Percentiles rank a stretch among this genome's conserved stretches.
Evolutionary conservation across 164 flowering plant genomes (phyloP).

Genomic region (Umbellularia californica): DNA sequence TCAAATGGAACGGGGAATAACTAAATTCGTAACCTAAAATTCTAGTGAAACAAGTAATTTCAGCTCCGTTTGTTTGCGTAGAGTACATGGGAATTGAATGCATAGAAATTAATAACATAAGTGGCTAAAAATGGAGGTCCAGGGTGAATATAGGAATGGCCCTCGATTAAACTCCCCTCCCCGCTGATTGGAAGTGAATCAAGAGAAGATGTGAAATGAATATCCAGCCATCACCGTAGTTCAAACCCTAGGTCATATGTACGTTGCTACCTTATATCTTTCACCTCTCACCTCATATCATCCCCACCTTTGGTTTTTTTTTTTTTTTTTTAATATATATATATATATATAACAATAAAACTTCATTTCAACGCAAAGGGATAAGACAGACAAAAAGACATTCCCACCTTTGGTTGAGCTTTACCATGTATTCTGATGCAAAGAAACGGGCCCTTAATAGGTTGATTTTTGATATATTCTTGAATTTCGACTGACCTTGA

Average conservation of each 20-base stretch:
- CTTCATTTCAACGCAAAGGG: no score
- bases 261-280: no score
- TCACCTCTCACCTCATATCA: no score
- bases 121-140: background rate
- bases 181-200: background rate
- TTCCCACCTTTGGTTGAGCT: background rate
- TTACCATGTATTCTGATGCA: background rate
- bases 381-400: no score
- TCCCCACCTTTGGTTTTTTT: no score
- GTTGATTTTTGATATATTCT: background rate
- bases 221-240: no score
- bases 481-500: slow-evolving; percentile 43
- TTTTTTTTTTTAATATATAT: no score
- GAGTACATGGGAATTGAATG: background rate
- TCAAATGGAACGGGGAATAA: background rate
- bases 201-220: no score
- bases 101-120: background rate
- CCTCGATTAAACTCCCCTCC: background rate
- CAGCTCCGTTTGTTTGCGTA: background rate
- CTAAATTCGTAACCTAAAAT: background rate
- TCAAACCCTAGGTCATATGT: no score
- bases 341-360: no score
- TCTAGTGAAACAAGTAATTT: background rate
- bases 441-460: background rate
- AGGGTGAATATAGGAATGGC: no score